phyloP scores from a whole-genome alignment of 208 protist species.

The Trypanosoma theileri region DNA sequence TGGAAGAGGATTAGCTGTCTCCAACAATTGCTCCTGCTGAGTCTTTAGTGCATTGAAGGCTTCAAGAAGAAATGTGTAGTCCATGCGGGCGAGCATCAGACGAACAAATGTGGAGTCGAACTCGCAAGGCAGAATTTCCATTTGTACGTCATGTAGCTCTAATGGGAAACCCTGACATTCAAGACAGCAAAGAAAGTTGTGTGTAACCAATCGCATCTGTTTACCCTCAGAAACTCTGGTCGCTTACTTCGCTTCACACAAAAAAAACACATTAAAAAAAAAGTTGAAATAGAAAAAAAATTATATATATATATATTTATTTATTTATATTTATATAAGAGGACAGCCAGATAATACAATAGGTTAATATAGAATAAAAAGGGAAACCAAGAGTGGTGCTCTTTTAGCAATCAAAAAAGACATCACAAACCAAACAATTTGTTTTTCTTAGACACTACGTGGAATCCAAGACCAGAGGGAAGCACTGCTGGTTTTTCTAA shows the following conservation, averaged over 20 bases:
- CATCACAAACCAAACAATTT: slow-evolving; percentile 15
- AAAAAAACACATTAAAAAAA: not conserved
- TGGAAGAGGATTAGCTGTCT: slow-evolving; percentile 28
- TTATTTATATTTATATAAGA: not conserved
- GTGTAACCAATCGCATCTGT: slow-evolving; percentile 81
- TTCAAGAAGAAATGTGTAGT: slow-evolving; percentile 63
- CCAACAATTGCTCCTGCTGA: slow-evolving; percentile 30
- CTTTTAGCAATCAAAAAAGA: not conserved
- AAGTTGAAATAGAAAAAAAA: slow-evolving; percentile 14
- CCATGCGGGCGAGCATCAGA: slow-evolving; percentile 80
- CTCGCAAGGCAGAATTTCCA: slow-evolving; percentile 54
- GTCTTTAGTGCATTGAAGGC: slow-evolving; percentile 50
- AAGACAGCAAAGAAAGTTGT: slow-evolving; percentile 88
- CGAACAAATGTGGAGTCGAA: slow-evolving; percentile 82
- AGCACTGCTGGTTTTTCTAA: not conserved
- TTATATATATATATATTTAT: not conserved
- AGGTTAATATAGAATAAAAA: not conserved
- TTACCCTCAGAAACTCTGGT: not conserved
- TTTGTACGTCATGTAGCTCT: slow-evolving; percentile 40
- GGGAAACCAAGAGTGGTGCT: not conserved
- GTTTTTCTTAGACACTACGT: slow-evolving; percentile 20
- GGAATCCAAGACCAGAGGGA: slow-evolving; percentile 22
- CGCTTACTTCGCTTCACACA: not conserved
- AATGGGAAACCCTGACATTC: slow-evolving; percentile 79
- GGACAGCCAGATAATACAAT: not conserved